Base-by-base conservation (phyloP, 2,329 filamentous ascomycete genomes). In the Eutypella sp. region DNA sequence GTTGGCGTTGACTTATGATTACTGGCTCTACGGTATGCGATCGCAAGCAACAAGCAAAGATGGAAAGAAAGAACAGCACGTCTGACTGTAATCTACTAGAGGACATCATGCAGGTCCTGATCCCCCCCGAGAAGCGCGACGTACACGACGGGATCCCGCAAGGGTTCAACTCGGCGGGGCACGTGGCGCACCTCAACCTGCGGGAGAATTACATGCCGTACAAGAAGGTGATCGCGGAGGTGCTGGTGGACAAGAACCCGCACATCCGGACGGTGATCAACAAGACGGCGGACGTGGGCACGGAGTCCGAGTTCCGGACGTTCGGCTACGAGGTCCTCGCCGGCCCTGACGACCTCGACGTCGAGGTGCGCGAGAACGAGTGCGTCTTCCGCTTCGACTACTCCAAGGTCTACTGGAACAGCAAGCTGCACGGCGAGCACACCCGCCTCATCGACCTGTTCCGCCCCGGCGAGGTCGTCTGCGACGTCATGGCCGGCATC, bases 351-450 rank as follows among this genome's bases (percentile, higher is more conserved):
- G 84, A 97, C 59, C 73, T 96, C 66, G 82, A 91, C 44, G 93
- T 99, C 45, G 81, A 87, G 51, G 78, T 93, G 43, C 81, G 79
- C 53, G 90, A 96, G 68, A 85, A 87, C 57, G 80, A 82, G 49
- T 97, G 93, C 70, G 72, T 76, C n/a, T 99, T 96, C 71, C 76
- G 76, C 46, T 97, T 99, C 66, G 88, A 99, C 71, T 99, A 95
- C 66, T 81, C 87, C 51, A 95, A 95, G 57, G 93, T 99, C 4
- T 99, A 99, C 74, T 99, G 92, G 92, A 99, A 99, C 69, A 90
- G 84, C 59, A 84, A 92, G 55, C 79, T 99, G 13, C 85, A 95
- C 59, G 87, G 83, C 1, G 93, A 99, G 67, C 93, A 99, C 67
- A 82, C 85, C 53, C 78, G 93, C 3, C 73, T 97, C 15, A 81